Base-by-base conservation (phyloP, 1,139 yeast species). In the Pichia sp. region DNA sequence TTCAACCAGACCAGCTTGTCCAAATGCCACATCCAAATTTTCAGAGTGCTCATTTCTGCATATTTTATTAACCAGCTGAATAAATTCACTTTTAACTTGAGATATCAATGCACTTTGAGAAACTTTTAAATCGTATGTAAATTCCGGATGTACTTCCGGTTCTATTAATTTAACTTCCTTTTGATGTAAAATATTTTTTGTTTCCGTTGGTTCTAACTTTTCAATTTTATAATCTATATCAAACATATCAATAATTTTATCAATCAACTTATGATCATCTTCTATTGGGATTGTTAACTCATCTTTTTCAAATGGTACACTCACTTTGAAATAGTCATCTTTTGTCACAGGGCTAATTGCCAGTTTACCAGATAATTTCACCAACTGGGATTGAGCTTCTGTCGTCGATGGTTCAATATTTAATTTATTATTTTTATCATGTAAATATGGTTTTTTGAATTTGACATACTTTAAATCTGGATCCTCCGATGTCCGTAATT, bases 391-490 rank as follows among this genome's bases (percentile, higher is more conserved):
- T 18, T 18, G 18, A 18, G 18, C 18, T 18, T 18, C 18, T 18
- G 18, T 18, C 18, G 18, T 18, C 18, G 18, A 18, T 18, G 18
- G 18, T 18, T 18, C 18, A 18, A 18, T 18, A 18, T 18, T 18
- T 18, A 18, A 18, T 18, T 18, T 18, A 18, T 18, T 18, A 18
- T 18, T 18, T 18, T 18, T 18, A 18, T 18, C 18, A 18, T 40
- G 26, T 9, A 29, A 26, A 27, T 30, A 40, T 2, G 66, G 63
- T 44, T 59, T 61, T 33, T 58, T 59, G 50, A 64, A 64, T n/a
- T 49, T 51, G 5, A 64, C 43, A 26, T 44, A 47, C 25, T 53
- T 47, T 29, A 62, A 41, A 40, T 58, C 63, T 1, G 57, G 50
- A 31, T 55, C 53, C 34, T 49, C 51, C 5, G 43, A 43, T 10